phyloP scores from a whole-genome alignment of 805 yeast genomes.

The Torulaspora franciscae region DNA sequence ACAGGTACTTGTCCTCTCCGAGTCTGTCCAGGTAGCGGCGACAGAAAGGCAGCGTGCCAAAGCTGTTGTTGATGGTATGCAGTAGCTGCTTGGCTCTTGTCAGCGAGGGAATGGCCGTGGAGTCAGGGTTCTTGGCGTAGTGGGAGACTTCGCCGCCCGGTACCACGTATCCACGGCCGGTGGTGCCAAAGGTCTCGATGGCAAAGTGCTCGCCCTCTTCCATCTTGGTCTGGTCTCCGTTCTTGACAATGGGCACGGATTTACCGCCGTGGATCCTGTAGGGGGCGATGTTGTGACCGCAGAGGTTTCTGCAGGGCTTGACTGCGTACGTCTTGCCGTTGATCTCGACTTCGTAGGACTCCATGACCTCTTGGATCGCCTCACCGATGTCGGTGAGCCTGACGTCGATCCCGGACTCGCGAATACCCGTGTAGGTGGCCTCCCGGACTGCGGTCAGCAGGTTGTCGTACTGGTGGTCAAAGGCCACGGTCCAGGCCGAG shows the following conservation, averaged over 20 bases:
- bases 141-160: constrained; percentile 92
- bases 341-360: constrained; percentile 86
- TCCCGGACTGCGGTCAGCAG: constrained; percentile 80
- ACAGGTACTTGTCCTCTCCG: constrained; percentile 86
- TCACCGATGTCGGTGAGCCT: constrained; percentile 93
- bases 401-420: constrained; percentile 93
- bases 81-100: constrained; percentile 68
- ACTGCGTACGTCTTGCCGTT: constrained; percentile 82
- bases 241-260: constrained; percentile 92
- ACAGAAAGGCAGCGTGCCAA: constrained; percentile 96
- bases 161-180: constrained; percentile 88
- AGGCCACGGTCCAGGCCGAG: constrained; percentile 89
- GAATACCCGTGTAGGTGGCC: constrained; percentile 91
- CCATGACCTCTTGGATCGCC: constrained; percentile 96
- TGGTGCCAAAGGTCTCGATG: constrained; percentile 95
- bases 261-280: constrained; percentile 90
- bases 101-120: constrained; percentile 38
- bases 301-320: constrained; percentile 83
- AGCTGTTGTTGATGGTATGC: constrained; percentile 66
- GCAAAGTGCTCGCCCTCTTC: constrained; percentile 99
- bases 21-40: constrained; percentile 86
- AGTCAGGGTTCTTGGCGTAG: constrained; percentile 61
- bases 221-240: constrained; percentile 93
- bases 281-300: constrained; percentile 89
- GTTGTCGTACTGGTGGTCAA: constrained; percentile 76